Conservation (phyloP, 1,139 yeast species). For the Hansenula sp. region DNA sequence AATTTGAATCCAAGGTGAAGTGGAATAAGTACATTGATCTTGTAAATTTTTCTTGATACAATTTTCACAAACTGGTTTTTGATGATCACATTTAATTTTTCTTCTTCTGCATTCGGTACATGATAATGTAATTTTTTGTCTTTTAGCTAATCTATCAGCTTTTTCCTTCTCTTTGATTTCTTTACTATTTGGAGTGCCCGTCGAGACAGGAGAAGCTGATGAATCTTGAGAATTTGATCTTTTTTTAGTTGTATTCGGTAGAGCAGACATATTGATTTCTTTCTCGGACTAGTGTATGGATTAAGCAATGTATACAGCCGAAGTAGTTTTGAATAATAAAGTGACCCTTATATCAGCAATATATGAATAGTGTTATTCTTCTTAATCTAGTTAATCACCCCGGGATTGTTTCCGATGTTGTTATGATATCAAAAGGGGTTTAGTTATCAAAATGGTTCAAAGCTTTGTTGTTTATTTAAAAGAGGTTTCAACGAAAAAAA, state of each 20-base stretch:
- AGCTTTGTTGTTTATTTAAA: too few species aligned
- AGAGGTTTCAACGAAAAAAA: too few species aligned
- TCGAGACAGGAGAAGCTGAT: background rate
- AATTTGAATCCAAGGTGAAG: conserved; percentile 20
- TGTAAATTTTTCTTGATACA: conserved; percentile 36
- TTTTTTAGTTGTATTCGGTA: background rate
- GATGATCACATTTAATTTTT: conserved; percentile 55
- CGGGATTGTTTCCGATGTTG: too few species aligned
- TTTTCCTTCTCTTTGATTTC: background rate
- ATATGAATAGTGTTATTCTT: too few species aligned
- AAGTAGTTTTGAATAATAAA: too few species aligned
- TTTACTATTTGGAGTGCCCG: background rate
- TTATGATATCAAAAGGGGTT: too few species aligned
- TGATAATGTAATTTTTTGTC: conserved; percentile 37
- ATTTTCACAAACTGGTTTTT: conserved; percentile 48
- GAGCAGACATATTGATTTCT: background rate
- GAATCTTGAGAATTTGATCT: background rate
- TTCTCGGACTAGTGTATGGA: background rate
- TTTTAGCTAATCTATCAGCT: conserved; percentile 18
- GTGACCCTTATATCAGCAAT: too few species aligned
- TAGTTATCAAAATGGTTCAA: too few species aligned
- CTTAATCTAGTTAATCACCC: too few species aligned
- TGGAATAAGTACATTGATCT: conserved; percentile 14
- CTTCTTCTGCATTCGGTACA: conserved; percentile 45
- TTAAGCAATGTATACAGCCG: too few species aligned